phyloP scores from a whole-genome alignment of 148 eudicot species.

The Camellia granthamiana region DNA sequence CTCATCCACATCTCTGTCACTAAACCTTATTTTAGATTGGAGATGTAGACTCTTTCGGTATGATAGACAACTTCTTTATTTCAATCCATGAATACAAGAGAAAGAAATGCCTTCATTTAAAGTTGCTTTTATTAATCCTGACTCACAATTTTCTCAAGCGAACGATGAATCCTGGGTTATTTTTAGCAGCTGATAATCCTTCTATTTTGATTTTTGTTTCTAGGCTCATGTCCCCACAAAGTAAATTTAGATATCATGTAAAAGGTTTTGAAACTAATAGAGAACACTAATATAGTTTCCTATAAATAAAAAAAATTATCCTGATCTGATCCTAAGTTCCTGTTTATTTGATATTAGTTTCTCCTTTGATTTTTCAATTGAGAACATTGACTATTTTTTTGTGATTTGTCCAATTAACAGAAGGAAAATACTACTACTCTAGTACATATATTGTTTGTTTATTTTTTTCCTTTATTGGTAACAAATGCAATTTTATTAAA shows the following conservation, averaged over 20 bases:
- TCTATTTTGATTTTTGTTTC: neutral
- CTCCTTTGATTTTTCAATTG: neutral
- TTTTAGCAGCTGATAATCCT: neutral
- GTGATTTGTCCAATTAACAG: too few species aligned
- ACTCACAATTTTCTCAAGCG: neutral
- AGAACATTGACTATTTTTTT: neutral
- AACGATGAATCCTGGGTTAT: neutral
- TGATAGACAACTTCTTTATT: too few species aligned
- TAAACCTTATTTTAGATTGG: too few species aligned
- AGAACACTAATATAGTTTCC: neutral
- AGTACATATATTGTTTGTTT: too few species aligned
- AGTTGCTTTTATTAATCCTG: neutral
- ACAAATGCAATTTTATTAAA: neutral
- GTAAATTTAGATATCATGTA: neutral
- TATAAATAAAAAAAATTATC: neutral
- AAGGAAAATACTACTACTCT: too few species aligned
- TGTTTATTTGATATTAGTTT: neutral
- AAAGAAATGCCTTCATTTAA: neutral
- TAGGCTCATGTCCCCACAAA: neutral
- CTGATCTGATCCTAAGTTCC: neutral
- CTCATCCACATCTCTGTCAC: too few species aligned
- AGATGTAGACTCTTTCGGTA: too few species aligned
- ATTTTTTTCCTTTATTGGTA: neutral
- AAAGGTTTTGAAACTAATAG: neutral
- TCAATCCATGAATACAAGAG: neutral